Evolutionary conservation across 2,329 filamentous ascomycete genomes (phyloP), one percentile per base, ranked within the genome.

Genomic region (Penicillium hordei): DNA sequence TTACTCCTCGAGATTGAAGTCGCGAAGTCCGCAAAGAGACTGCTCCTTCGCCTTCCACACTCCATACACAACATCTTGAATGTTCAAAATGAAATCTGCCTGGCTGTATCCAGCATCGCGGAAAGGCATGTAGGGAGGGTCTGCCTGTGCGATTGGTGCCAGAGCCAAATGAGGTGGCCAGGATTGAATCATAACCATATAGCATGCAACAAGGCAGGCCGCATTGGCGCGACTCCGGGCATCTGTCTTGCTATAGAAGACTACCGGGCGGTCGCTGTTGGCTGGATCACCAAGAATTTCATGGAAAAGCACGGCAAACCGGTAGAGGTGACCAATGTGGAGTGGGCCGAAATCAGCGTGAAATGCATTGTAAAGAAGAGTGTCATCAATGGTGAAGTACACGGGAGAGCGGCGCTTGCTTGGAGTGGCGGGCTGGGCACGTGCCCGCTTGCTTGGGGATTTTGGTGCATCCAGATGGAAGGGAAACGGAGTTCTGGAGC

Each of bases 11-110:
- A 99, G 83, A 69, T 93, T 93, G 72, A 99, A 99, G 73, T 94
- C 91, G 72, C 95, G 92, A 59, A 99, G 81, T 54, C 90, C 90
- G 71, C 93, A 95, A 69, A 96, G 88, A 48, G 89, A 89, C 76
- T 97, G 91, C 72, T 99, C 94, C 81, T 97, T 99, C 45, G 94
- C 94, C 75, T 93, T 96, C 93, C 94, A 99, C 19, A 99, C 92
- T 59, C 94, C 94, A 70, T 99, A 99, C 8, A 99, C 93, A 42
- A 99, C 88, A 73, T 99, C 94, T 78, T 99, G 94, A 43, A 99
- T 91, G 58, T 89, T 96, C 68, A 99, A 86, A 54, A 91, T 89
- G 72, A 96, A 99, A 76, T 99, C 94, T 60, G 94, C 94, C 77
- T 97, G 93, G 76, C 93, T 97, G 82, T 99, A 99, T 54, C 94